Base-by-base conservation (phyloP, 257 asterid species). In the Jacaranda copaia region DNA sequence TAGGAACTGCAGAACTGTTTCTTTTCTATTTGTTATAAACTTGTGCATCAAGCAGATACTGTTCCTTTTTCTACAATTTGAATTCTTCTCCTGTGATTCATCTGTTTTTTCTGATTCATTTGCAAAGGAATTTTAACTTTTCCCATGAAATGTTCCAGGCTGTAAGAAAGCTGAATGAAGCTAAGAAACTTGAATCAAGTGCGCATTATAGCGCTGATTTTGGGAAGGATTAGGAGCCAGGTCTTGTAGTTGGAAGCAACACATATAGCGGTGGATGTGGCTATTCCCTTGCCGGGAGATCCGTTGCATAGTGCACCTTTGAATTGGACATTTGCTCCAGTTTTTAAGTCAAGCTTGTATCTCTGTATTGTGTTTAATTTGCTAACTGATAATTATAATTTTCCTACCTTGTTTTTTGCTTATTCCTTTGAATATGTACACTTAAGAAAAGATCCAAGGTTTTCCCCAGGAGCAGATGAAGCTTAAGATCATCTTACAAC, bases 171-270 rank as follows among this genome's bases (percentile, higher is more conserved):
- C 86, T 94, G 81, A 94, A 89, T 25, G 98, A 94, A 80, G 97
- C 97, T 9, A 94, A 94, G 95, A 94, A 92, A 84, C 98, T 94
- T 6, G 98, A 94, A 74, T 91, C 98, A 42, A 94, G 87, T 77
- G 90, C 98, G 1, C 98, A 92, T 77, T 94, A 94, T 56, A 94
- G 75, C 77, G 38, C 98, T 57, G 98, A 94, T 84, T 94, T 94
- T 53, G 97, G 97, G 53, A 94, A 90, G 85, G 98, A 92, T 13
- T 94, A 83, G 82, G 66, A 38, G 71, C 25, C 62, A 8, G 5
- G 45, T 25, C 58, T 25, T 39, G 59, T 9, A 15, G 16, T 68
- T 51, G 65, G 40, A 36, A 36, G 72, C 66, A 49, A 19, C n/a
- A 16, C 53, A 16, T 9, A 12, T 75, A 2, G 49, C 8, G 40